Evolutionary conservation across 2,329 filamentous ascomycete species (phyloP), one percentile per base, ranked within the genome.

Genomic region (Verruconis gallopava): DNA sequence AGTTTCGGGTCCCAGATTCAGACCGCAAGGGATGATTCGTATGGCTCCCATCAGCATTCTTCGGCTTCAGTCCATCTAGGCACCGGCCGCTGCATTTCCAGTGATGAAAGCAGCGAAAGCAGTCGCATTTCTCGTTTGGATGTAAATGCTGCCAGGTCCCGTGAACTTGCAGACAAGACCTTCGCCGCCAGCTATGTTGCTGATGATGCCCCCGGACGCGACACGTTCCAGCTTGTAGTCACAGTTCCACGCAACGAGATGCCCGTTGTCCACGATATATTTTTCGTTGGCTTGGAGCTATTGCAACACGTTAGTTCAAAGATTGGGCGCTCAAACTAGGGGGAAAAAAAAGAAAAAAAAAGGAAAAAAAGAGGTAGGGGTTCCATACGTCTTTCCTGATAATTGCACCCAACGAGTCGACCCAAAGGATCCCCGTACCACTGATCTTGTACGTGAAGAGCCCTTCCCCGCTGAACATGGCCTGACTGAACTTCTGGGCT

Each of bases 221-320:
- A 93, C 81, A 13, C 91, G 79, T 64, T 95, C 86, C 48, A 98
- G 77, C 3, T 84, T 72, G 54, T 96, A 98, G 55, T 93, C 85
- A 55, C 83, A 88, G 58, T 95, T 95, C 91, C 91, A 98, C 0
- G 91, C 89, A 0, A 96, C 86, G 1, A 96, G 70, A 51, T 96
- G 86, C 3, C 85, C 85, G 53, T 94, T 94, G 54, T 94, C 85
- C 44, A 95, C 79, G 49, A 91, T 85, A 61, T 95, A 96, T 51
- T 81, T 81, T 58, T 96, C 89, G 6, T 80, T 80, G 11, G 71
- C 67, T 51, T 63, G 60, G 39, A 74, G 59, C 69, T 72, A 44
- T 43, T 21, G 17, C 3, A 15, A 13, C 1, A 42, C 20, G 14
- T 42, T 34, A 35, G 11, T 13, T 19, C 19, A 37, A 13, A 32